Base-by-base conservation (phyloP, 1,139 yeast species). In the Blastobotrys illinoisensis region DNA sequence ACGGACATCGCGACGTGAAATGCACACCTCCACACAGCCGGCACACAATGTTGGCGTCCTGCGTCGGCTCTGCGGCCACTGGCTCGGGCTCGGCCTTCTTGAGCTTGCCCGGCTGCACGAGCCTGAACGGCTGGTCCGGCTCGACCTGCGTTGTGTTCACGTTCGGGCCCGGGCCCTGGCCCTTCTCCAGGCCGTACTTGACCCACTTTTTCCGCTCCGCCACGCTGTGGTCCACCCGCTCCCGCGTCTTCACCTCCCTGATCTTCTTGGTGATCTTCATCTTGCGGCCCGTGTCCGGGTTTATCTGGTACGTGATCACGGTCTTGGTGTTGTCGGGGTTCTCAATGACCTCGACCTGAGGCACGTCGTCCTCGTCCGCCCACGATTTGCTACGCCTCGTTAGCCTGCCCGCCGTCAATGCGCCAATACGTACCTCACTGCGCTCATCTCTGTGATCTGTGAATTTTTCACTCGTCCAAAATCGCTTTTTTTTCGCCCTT, bases 1-100 rank as follows among this genome's bases (percentile, higher is more conserved):
- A 89, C 62, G 99, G 99, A 86, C 99, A 93, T 75, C 87, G 85
- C 70, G 91, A 77, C 46, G 98, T 88, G 81, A 85, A 89, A 79
- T 93, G 99, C 63, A 84, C 87, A 68, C 97, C 97, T 61, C 86
- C 86, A 86, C 99, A 93, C 57, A 81, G 77, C 81, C 98, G 88
- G 82, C 99, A 93, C 67, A 75, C 77, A 66, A 86, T 74, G 56
- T 73, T 73, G 51, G 79, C 72, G 50, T 76, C 77, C 63, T 74
- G 74, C 62, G 55, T 58, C 81, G 77, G 63, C 68, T 71, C 65
- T 75, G 80, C 66, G 60, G 79, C 75, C 57, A 85, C 78, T 52
- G 87, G 80, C 56, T 67, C 67, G 47, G 67, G 70, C 54, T 65
- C 68, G 48, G 66, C 71, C 52, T 69, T 68, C 54, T 70, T 63